Conservation (phyloP, 2,329 filamentous ascomycete genomes). For the Penicillium sp. region DNA sequence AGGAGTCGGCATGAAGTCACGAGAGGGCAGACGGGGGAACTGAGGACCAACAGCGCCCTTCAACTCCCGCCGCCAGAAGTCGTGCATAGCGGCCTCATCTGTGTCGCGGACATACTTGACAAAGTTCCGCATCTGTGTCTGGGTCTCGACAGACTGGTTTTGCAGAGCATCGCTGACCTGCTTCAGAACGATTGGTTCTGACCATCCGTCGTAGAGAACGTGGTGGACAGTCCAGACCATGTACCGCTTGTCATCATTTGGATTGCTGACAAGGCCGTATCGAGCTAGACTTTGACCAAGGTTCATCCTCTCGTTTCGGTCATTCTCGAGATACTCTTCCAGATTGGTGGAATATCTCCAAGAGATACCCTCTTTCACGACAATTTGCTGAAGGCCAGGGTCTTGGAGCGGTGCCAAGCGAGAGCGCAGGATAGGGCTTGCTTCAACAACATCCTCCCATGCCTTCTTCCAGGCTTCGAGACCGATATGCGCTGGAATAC, state of each 20-base stretch:
- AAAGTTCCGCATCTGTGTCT: slow-evolving; percentile 47
- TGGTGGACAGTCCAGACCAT: slow-evolving; percentile 54
- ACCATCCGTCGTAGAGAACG: slow-evolving; percentile 54
- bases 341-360: slow-evolving; percentile 33
- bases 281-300: slow-evolving; percentile 38
- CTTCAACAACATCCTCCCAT: slow-evolving; percentile 45
- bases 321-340: slow-evolving; percentile 27
- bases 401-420: slow-evolving; percentile 41
- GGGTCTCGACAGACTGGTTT: slow-evolving; percentile 15
- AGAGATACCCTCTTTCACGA: slow-evolving; percentile 32
- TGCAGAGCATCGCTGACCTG: slow-evolving; percentile 32
- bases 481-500: slow-evolving; percentile 37
- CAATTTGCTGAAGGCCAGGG: slow-evolving; percentile 38
- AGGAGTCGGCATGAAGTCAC: slow-evolving; percentile 48
- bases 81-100: slow-evolving; percentile 41
- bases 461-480: slow-evolving; percentile 43
- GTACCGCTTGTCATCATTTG: slow-evolving; percentile 30
- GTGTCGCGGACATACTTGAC: slow-evolving; percentile 49
- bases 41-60: slow-evolving; percentile 48
- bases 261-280: slow-evolving; percentile 34
- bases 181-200: slow-evolving; percentile 39
- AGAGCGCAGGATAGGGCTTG: slow-evolving; percentile 49
- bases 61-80: slow-evolving; percentile 52
- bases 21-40: slow-evolving; percentile 51
- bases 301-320: slow-evolving; percentile 32